Evolutionary conservation across 352 stramenopile species (phyloP).

Genomic region (Achlya hypogyna): DNA sequence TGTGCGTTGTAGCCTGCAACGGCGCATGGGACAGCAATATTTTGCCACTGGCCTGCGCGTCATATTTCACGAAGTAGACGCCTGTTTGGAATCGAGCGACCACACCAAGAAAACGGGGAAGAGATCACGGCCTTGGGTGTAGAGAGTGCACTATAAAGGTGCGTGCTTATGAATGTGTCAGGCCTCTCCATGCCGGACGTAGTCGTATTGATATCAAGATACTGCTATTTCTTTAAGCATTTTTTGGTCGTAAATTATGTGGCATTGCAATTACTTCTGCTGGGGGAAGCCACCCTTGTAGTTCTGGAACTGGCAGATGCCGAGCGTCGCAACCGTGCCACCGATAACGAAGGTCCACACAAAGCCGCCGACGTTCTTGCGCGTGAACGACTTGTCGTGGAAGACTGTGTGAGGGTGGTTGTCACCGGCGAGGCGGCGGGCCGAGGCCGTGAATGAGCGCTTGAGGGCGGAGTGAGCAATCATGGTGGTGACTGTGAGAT

Average conservation of each 20-base stretch:
- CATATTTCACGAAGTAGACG: no score
- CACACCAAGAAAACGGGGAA: no score
- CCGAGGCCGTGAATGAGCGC: background rate
- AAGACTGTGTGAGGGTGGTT: background rate
- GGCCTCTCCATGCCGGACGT: no score
- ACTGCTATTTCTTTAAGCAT: no score
- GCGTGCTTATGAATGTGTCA: no score
- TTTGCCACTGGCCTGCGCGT: no score
- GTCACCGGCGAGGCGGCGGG: background rate
- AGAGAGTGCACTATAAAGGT: no score
- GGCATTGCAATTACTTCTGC: constrained; percentile 22
- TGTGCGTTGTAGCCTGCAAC: no score
- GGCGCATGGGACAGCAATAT: no score
- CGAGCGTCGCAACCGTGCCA: constrained; percentile 51
- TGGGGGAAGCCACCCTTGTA: constrained; percentile 83
- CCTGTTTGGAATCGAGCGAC: no score
- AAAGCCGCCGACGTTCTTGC: background rate
- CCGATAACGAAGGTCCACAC: constrained; percentile 27
- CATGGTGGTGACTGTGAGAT: background rate
- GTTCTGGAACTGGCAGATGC: constrained; percentile 76
- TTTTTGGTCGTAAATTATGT: background rate
- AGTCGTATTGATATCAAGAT: no score
- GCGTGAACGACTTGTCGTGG: background rate
- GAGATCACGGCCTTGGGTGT: no score
- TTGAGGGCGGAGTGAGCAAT: background rate